Evolutionary conservation across 352 stramenopile genomes (phyloP), one percentile per base, ranked within the genome.

Genomic region (Phytophthora idaei): DNA sequence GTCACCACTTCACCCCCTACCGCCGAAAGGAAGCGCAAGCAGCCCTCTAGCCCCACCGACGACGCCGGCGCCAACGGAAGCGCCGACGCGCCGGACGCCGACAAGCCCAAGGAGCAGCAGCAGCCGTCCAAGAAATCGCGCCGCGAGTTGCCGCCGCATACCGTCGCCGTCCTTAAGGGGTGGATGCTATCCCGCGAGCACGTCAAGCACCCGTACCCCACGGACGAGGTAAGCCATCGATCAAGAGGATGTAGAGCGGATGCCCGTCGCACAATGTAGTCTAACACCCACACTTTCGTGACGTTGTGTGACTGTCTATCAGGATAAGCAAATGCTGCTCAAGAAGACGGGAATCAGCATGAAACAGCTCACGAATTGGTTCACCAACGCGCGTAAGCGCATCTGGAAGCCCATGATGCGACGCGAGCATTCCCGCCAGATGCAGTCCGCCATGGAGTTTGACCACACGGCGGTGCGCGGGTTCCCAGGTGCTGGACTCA

Each of bases 351-450:
- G 86, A 28, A 93, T 97, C 63, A 95, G 90, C 67, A 94, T 95
- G 88, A 95, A 95, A 72, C 89, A 97, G 74, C 84, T 97, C 47
- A 97, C 89, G 3, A 94, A 96, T 54, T 96, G 89, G 89, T 95
- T 96, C 57, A 96, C 89, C 10, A 96, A 96, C 67, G 88, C 86
- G 1, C 83, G 89, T 39, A 96, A 96, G 57, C 86, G 89, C 49
- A 94, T 96, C 53, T 96, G 89, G 89, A 95, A 94, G 52, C 89
- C 89, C 47, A 94, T 95, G 85, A 95, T 94, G 85, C 83, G 84
- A 6, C 84, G 86, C 21, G 83, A 94, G 53, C 85, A 94, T 72
- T 92, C 86, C 46, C 80, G 83, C 0, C 85, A 94, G 65, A 45
- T 94, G 34, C 85, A 93, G 63, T 90, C 64, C 10, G 82, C 78